Evolutionary conservation across 208 protist species (phyloP).

Genomic region (Trypanosoma cruzi): DNA sequence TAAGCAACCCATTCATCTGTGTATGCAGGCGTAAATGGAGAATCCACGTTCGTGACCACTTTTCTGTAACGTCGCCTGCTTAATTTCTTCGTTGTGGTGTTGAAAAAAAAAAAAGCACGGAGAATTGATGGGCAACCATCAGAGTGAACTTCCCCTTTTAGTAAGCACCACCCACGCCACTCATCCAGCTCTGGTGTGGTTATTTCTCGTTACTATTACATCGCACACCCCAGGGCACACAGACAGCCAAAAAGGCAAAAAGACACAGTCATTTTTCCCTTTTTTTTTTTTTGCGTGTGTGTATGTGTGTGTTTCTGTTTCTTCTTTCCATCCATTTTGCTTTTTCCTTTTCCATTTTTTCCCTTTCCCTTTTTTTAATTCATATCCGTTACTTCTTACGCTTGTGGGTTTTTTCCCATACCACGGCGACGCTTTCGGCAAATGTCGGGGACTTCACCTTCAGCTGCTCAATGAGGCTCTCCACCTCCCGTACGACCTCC

Average conservation of each 20-base stretch:
- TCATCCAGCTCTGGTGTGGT: neutral
- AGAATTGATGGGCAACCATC: neutral
- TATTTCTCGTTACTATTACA: neutral
- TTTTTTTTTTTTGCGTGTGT: no score
- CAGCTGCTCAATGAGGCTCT: conserved; percentile 46
- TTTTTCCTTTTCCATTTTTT: neutral
- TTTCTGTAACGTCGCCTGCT: no score
- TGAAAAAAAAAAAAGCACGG: neutral
- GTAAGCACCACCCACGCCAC: no score
- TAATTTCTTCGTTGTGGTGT: neutral
- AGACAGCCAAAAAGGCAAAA: no score
- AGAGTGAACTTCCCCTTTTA: no score
- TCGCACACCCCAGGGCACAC: no score
- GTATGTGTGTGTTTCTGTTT: no score
- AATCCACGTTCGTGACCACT: neutral
- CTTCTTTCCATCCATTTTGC: neutral
- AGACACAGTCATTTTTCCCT: no score
- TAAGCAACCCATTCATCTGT: neutral
- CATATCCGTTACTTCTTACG: conserved; percentile 62
- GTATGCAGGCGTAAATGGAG: neutral
- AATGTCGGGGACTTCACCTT: conserved; percentile 43
- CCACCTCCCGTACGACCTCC: conserved; percentile 58
- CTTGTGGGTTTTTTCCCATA: conserved; percentile 92
- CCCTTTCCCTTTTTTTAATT: neutral
- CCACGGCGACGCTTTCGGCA: conserved; percentile 55